Base-by-base conservation (phyloP, 2,329 filamentous ascomycete species). In the Exophiala calicioides region DNA sequence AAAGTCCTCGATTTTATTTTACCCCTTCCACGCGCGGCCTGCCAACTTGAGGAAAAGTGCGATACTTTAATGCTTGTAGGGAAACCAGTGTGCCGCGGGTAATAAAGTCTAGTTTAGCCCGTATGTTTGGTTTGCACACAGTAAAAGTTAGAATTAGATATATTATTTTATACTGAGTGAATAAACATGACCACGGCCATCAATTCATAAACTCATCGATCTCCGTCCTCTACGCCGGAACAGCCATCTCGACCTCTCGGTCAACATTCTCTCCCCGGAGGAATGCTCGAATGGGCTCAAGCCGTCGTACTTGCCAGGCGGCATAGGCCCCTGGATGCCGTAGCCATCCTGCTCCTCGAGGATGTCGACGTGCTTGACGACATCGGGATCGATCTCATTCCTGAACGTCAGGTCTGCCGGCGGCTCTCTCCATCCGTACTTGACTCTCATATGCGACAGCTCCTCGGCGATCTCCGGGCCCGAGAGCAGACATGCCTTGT, bases 361-460 rank as follows among this genome's bases (percentile, higher is more conserved):
- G 15, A 58, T 46, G 21, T 52, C 55, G 8, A 58, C 50, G 29
- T 58, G 55, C 31, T 47, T 40, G 15, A 51, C 45, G 3, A 44
- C 23, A 6, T 46, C 29, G 9, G 27, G n/a, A 21, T 50, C 43
- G 21, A 52, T 52, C 32, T 52, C 49, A n/a, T 55, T 55, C 12
- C 46, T 15, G 18, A 52, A 52, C 3, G 33, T 40, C 12, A 49
- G 36, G 8, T 44, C 33, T 10, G 24, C 7, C 3, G 18, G 29
- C 12, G 55, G 53, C 15, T 50, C 54, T 27, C 47, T 43, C 43
- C 47, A 56, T 13, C 57, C 57, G 40, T 60, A 60, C 21, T 50
- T 51, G 21, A 60, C 50, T 23, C 38, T 55, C 26, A 52, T 26
- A 21, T 53, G 41, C 4, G 35, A 44, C n/a, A 60, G 33, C 19